Evolutionary conservation across 768 basidiomycete genomes (phyloP).

Genomic region (Panellus pusillus): DNA sequence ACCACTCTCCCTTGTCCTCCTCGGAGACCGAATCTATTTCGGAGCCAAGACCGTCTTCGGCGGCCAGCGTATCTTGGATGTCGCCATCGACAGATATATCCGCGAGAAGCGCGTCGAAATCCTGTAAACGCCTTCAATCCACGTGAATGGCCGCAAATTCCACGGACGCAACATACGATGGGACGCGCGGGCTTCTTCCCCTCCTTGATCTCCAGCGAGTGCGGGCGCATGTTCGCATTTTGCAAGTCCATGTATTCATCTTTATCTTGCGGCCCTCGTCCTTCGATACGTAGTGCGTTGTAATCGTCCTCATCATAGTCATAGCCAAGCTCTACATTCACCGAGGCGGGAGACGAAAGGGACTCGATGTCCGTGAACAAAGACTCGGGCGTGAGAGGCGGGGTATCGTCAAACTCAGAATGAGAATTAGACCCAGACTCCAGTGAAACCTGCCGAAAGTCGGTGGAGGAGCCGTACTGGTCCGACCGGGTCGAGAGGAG

Average conservation of each 20-base stretch:
- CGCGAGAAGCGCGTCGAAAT: conserved; percentile 25
- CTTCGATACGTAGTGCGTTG: background rate
- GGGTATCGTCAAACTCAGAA: conserved; percentile 19
- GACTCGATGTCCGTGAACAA: conserved; percentile 6
- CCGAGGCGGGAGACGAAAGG: conserved; percentile 3
- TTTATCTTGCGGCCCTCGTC: conserved; percentile 12
- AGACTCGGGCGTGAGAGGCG: conserved; percentile 22
- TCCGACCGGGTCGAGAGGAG: background rate
- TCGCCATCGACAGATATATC: conserved; percentile 14
- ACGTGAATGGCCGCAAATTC: background rate
- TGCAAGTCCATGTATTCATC: conserved; percentile 14
- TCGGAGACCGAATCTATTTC: background rate
- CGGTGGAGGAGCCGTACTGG: background rate
- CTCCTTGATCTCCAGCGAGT: conserved; percentile 36
- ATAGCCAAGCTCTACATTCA: conserved; percentile 5
- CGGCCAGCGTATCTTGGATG: background rate
- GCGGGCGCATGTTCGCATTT: conserved; percentile 13
- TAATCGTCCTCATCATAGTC: conserved; percentile 2
- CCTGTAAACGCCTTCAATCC: conserved; percentile 1
- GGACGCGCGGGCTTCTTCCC: conserved; percentile 38
- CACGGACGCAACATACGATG: conserved; percentile 22
- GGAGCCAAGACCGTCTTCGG: background rate
- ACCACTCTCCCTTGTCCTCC: conserved; percentile 40
- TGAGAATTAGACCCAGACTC: conserved; percentile 2
- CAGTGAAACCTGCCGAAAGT: conserved; percentile 1